These are phyloP conservation scores for Gracilaria gracilis DNA, from an alignment of 23 red algal genomes.

Conservation along the genomic window DNA sequence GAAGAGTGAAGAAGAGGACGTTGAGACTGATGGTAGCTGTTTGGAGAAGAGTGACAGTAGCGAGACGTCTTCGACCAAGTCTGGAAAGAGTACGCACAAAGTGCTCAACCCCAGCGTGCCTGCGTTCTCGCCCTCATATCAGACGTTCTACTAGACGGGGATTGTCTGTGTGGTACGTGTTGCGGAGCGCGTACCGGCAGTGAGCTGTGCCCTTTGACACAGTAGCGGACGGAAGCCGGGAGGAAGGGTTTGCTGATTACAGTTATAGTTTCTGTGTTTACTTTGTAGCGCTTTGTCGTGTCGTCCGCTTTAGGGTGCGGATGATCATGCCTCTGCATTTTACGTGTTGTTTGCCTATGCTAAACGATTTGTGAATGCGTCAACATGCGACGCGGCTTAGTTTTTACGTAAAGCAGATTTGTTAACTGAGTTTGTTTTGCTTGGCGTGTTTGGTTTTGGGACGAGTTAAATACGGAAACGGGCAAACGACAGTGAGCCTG, in stretches of 20 bases:
- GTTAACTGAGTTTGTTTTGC: not conserved
- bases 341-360: not conserved
- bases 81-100: conserved; percentile 14
- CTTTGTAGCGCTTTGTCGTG: not conserved
- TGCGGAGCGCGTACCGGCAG: not conserved
- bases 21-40: not conserved
- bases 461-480: no score
- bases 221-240: not conserved
- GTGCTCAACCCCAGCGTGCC: conserved; percentile 63
- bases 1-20: not conserved
- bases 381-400: not conserved
- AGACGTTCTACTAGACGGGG: not conserved
- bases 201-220: not conserved
- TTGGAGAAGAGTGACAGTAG: not conserved
- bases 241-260: not conserved
- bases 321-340: not conserved
- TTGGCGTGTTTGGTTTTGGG: not conserved
- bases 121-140: conserved; percentile 40
- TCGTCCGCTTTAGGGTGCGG: not conserved
- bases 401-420: not conserved
- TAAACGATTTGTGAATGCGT: not conserved
- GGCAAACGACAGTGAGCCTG: no score
- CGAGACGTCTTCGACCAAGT: not conserved
- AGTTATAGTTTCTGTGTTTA: conserved; percentile 10
- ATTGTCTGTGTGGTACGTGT: not conserved